Conservation (phyloP, 2,329 filamentous ascomycete genomes). For the Leptographium wingfieldii region DNA sequence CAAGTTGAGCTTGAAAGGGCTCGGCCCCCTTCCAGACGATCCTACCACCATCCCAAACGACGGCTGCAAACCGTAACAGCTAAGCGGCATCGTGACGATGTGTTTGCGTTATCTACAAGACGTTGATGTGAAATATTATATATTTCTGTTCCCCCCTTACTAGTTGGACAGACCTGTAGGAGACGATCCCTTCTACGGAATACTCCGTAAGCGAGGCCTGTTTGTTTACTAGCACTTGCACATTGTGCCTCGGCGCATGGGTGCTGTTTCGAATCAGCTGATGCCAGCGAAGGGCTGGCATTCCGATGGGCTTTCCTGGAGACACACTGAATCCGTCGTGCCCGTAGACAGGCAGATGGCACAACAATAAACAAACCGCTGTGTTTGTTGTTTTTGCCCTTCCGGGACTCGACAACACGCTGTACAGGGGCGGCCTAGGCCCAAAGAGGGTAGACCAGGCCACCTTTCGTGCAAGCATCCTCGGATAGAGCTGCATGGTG, state of each 20-base stretch:
- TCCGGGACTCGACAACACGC: not conserved
- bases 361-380: too few species aligned
- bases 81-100: not conserved
- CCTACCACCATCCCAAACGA: not conserved
- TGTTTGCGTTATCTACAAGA: not conserved
- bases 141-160: not conserved
- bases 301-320: not conserved
- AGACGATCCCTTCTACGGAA: not conserved
- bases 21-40: not conserved
- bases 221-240: not conserved
- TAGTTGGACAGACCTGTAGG: not conserved
- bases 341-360: too few species aligned
- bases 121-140: not conserved
- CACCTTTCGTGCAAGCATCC: not conserved
- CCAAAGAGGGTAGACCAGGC: not conserved
- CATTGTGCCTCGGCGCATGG: not conserved
- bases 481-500: not conserved
- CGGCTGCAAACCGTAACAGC: not conserved
- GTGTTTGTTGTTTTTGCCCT: not conserved
- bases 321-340: not conserved
- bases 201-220: not conserved
- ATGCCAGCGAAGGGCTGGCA: not conserved
- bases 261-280: not conserved
- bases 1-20: not conserved
- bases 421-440: not conserved